Base-by-base conservation (phyloP, 2,329 filamentous ascomycete genomes). In the Corinectria fuckeliana region DNA sequence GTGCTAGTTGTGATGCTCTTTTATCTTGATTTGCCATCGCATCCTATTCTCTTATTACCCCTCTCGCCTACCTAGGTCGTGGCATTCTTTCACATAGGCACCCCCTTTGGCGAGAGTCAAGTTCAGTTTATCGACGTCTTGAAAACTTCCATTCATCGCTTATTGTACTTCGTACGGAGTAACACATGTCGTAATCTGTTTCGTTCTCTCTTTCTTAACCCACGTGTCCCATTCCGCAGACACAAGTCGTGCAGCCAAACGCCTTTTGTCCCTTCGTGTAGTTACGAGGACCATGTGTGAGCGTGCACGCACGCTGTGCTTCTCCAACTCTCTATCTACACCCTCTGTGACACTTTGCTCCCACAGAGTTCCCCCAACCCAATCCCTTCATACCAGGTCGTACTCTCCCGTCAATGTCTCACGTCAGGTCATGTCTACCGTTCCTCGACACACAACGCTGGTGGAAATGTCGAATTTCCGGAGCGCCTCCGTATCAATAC, bases 271-370 rank as follows among this genome's bases (percentile, higher is more conserved):
- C 50, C 42, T 48, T 60, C 50, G 54, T 55, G 50, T 23, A 50
- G 45, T 36, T 45, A 32, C 49, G 32, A 54, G 41, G 41, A 13
- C 39, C 34, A 59, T 50, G 21, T 42, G 30, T 32, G 47, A 54
- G 58, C 62, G 56, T 48, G 56, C 48, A 34, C 32, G 48, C 41
- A 42, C 38, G 51, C 39, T 48, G 26, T 45, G 47, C 63, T 61
- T 71, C 66, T 62, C 57, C 53, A 21, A 48, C 28, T 52, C 61
- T 67, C 51, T 67, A 67, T 62, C 60, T 65, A 66, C 66, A 60
- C 14, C 36, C 49, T 60, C 50, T 44, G 45, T 5, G 58, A 62
- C 66, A 67, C 52, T 53, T 61, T 54, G 34, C 26, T 41, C 42
- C 41, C 26, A 32, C 25, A 50, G 25, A 21, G 34, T 42, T 41